Evolutionary conservation across 192 early-diverging fungal genomes (phyloP), one percentile per base, ranked within the genome.

Genomic region (Coemansia sp.): DNA sequence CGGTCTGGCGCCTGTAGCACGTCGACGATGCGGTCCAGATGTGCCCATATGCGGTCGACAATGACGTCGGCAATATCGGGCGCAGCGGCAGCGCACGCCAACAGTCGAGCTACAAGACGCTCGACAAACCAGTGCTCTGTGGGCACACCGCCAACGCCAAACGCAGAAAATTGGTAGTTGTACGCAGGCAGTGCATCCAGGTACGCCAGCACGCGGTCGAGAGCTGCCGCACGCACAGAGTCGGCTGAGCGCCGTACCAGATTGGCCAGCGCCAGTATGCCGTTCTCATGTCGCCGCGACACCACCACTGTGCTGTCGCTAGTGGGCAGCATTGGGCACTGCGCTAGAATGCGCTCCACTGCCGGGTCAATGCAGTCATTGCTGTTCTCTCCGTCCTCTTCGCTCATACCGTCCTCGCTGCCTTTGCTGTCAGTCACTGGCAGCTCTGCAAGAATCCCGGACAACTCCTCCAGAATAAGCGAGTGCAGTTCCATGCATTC

Each of bases 401-500:
- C 37, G 19, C 56, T 45, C 41, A 10, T 15, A 14, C 41, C 14
- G 14, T 45, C 41, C 14, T 45, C 41, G 11, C 15, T 45, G 14
- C 15, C 41, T 12, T 12, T n/a, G 21, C 56, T 25, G 37, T 21
- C 37, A 27, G 55, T 29, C 1, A 60, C 25, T 10, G 51, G 67
- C 63, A 19, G 63, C 45, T 37, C 58, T 19, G 70, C 66, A 19
- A 81, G 70, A 3, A 73, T 66, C 54, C 56, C 55, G 6, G 79
- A 72, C n/a, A 81, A 70, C 67, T 81, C 79, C 56, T 81, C 79
- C 55, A 81, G 70, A 70, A 81, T 81, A 19, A 76, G 79, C 67
- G 73, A 76, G 32, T 81, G 79, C 47, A 81, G 66, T 52, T 76
- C 59, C 24, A 67, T 23, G 25, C 62, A 47, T 49, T 76, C 74